Evolutionary conservation across 768 basidiomycete species (phyloP).

Genomic region (Lentinula boryana): DNA sequence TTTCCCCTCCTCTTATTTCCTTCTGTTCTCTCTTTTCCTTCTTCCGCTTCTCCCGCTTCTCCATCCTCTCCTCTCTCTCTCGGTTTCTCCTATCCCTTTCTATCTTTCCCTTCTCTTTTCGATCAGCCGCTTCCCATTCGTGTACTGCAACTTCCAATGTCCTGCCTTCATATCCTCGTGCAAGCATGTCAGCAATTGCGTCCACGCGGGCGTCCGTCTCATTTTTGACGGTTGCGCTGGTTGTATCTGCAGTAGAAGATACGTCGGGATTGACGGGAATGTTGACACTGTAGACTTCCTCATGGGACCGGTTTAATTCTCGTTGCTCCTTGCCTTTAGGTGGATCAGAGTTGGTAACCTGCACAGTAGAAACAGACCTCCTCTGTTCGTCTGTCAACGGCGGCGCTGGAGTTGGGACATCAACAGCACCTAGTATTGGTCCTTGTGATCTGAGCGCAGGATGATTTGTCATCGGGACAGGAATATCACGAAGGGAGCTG

Average conservation of each 20-base stretch:
- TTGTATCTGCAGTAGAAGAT: background rate
- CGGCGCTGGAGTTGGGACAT: background rate
- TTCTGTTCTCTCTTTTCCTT: background rate
- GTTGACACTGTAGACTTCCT: background rate
- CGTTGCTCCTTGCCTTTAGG: background rate
- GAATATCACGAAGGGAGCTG: background rate
- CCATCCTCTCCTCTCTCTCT: background rate
- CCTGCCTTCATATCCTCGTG: background rate
- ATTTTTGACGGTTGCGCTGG: background rate
- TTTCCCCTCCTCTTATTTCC: too few relatives aligned
- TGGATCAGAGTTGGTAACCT: background rate
- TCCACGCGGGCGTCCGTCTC: background rate
- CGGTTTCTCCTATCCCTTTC: background rate
- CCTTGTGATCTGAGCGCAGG: background rate
- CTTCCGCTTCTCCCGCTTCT: background rate
- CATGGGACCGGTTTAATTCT: background rate
- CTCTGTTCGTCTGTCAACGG: background rate
- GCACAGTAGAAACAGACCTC: background rate
- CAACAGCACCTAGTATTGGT: background rate
- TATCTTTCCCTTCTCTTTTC: background rate
- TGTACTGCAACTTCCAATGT: background rate
- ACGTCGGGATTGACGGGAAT: background rate
- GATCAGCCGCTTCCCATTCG: background rate
- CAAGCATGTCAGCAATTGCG: conserved; percentile 1
- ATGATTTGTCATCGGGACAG: background rate